These are phyloP conservation scores for Ophiocordyceps camponoti-rufipedis DNA, from an alignment of 2,329 filamentous ascomycete genomes.

Conservation along the genomic window DNA sequence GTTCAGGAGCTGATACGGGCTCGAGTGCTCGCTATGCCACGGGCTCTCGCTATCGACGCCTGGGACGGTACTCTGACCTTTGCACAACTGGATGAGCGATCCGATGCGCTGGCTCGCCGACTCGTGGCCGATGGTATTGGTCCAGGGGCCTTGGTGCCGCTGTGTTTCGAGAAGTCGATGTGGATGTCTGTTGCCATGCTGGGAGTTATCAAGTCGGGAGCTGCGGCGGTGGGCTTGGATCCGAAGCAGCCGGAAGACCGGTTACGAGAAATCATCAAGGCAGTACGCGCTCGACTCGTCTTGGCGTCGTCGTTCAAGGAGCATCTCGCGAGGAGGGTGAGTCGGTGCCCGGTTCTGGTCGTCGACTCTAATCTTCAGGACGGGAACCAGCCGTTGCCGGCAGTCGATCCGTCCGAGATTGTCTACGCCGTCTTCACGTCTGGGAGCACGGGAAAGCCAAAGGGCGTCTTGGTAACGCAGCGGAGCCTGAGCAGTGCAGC, in stretches of 20 bases:
- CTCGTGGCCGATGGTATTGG: constrained; percentile 5
- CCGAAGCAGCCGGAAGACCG: background rate
- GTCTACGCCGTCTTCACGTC: constrained; percentile 4
- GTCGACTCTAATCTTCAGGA: too few relatives aligned
- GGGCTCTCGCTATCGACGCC: background rate
- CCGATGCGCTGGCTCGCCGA: constrained; percentile 17
- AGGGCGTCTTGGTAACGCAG: constrained; percentile 6
- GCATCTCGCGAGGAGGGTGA: too few relatives aligned
- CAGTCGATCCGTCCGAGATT: too few relatives aligned
- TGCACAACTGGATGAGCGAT: constrained; percentile 16
- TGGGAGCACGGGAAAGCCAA: constrained; percentile 5
- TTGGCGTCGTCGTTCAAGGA: background rate
- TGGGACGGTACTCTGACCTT: constrained; percentile 17
- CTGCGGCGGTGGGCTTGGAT: constrained; percentile 10
- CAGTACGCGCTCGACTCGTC: background rate
- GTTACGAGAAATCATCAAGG: background rate
- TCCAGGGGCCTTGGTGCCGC: constrained; percentile 2
- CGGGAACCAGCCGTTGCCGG: too few relatives aligned
- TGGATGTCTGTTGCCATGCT: constrained; percentile 7
- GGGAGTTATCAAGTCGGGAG: constrained; percentile 10
- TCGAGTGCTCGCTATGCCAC: background rate
- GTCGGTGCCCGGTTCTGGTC: too few relatives aligned
- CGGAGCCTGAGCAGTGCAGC: background rate
- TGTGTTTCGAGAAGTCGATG: constrained; percentile 5
- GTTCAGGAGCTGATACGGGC: background rate